These are phyloP conservation scores for Cystobasidium ongulense DNA, from an alignment of 768 basidiomycete genomes.

Conservation along the genomic window DNA sequence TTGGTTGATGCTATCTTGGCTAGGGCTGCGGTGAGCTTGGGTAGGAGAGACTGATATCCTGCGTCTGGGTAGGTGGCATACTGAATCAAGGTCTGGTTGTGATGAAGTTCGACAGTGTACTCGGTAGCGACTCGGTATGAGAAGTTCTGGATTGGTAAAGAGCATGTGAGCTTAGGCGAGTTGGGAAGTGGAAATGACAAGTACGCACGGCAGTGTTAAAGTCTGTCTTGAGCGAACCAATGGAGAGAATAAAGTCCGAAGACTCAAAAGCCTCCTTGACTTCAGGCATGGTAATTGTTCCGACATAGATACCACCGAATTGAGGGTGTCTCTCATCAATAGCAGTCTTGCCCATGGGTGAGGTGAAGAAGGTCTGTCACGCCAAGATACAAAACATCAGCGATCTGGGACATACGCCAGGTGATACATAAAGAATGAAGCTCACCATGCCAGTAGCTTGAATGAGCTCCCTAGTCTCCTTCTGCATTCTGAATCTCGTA, in stretches of 20 bases:
- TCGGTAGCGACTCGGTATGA: slow-evolving; percentile 34
- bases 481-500: slow-evolving; percentile 59
- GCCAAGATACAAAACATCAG: neutral
- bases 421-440: neutral
- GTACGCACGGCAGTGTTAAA: slow-evolving; percentile 75
- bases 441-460: slow-evolving; percentile 54
- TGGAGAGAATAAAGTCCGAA: slow-evolving; percentile 65
- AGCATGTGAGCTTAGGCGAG: neutral
- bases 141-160: slow-evolving; percentile 5
- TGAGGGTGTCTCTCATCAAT: slow-evolving; percentile 61
- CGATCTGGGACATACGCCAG: neutral
- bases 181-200: neutral
- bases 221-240: slow-evolving; percentile 53
- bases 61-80: slow-evolving; percentile 38
- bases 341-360: slow-evolving; percentile 58
- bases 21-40: slow-evolving; percentile 35
- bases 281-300: slow-evolving; percentile 58
- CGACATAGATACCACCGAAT: slow-evolving; percentile 72
- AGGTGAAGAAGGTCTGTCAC: slow-evolving; percentile 34
- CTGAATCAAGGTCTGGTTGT: slow-evolving; percentile 51
- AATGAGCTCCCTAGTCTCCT: slow-evolving; percentile 59
- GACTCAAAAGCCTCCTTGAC: slow-evolving; percentile 65
- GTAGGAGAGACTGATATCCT: slow-evolving; percentile 43
- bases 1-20: slow-evolving; percentile 1
- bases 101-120: slow-evolving; percentile 50